Evolutionary conservation across 169 alveolate species (phyloP).

Genomic region (Perkinsus chesapeaki): DNA sequence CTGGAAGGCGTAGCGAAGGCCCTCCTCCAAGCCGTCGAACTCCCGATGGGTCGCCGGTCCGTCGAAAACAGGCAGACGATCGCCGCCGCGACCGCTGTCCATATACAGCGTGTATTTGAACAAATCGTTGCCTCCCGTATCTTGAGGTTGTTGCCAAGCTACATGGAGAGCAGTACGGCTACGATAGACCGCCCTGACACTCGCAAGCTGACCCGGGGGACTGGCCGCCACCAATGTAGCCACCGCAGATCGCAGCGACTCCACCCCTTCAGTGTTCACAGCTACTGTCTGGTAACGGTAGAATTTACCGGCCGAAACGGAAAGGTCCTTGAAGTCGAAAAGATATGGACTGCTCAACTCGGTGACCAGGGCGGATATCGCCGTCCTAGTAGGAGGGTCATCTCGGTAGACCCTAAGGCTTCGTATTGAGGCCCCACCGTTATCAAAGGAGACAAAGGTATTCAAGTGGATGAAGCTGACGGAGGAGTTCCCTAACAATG

Average conservation of each 20-base stretch:
- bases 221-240: not conserved
- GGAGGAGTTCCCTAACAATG: not conserved
- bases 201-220: conserved; percentile 17
- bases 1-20: conserved; percentile 22
- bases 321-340: not conserved
- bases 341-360: not conserved
- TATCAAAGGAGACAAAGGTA: conserved; percentile 9
- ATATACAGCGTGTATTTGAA: conserved; percentile 1
- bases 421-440: conserved; percentile 29
- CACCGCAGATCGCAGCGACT: not conserved
- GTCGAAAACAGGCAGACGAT: not conserved
- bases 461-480: conserved; percentile 7
- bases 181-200: conserved; percentile 16
- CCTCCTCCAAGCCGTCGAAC: conserved; percentile 18
- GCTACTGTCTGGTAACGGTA: conserved; percentile 26
- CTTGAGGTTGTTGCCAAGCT: not conserved
- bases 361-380: not conserved
- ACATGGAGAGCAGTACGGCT: not conserved
- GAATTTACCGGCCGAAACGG: not conserved
- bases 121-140: conserved; percentile 1
- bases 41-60: conserved; percentile 6
- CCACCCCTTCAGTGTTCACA: not conserved
- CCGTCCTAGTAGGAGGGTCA: conserved; percentile 17
- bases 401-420: conserved; percentile 19
- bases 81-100: not conserved